phyloP scores from a whole-genome alignment of 2,329 filamentous ascomycete species.

The Metarhizium guizhouense region DNA sequence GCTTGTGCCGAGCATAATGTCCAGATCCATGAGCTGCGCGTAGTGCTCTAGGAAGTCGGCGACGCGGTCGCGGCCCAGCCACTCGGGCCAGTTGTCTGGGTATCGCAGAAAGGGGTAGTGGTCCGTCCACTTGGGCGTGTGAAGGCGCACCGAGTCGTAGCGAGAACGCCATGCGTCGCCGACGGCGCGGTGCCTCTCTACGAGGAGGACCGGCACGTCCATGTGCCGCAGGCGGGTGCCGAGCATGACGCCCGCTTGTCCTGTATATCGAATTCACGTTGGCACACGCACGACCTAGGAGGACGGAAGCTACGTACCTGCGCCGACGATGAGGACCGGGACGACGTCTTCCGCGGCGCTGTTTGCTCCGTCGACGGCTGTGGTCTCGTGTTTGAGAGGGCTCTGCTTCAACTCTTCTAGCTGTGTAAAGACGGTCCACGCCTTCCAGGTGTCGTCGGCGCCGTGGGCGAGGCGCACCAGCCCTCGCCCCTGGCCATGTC shows the following conservation, averaged over 20 bases:
- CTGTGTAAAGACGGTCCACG: no score
- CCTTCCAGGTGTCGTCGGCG: no score
- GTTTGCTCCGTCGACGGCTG: no score
- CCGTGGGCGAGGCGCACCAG: no score
- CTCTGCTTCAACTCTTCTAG: no score
- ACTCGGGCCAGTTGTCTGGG: background rate
- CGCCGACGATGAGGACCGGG: no score
- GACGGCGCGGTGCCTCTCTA: background rate
- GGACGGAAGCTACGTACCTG: no score
- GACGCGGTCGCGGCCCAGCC: background rate
- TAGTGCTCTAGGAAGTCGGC: background rate
- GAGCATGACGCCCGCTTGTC: constrained; percentile 7
- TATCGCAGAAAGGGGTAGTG: background rate
- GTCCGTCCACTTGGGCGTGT: background rate
- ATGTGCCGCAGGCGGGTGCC: constrained; percentile 14
- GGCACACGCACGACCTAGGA: no score
- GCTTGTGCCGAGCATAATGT: background rate
- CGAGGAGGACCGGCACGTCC: background rate
- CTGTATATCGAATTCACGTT: no score
- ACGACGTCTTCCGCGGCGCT: no score
- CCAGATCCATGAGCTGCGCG: background rate
- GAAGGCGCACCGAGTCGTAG: background rate
- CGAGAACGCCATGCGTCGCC: background rate
- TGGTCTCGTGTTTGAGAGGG: no score
- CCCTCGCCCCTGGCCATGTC: no score